These are phyloP conservation scores for Verticillium tricorpus DNA, from an alignment of 2,329 filamentous ascomycete species.

Conservation along the genomic window DNA sequence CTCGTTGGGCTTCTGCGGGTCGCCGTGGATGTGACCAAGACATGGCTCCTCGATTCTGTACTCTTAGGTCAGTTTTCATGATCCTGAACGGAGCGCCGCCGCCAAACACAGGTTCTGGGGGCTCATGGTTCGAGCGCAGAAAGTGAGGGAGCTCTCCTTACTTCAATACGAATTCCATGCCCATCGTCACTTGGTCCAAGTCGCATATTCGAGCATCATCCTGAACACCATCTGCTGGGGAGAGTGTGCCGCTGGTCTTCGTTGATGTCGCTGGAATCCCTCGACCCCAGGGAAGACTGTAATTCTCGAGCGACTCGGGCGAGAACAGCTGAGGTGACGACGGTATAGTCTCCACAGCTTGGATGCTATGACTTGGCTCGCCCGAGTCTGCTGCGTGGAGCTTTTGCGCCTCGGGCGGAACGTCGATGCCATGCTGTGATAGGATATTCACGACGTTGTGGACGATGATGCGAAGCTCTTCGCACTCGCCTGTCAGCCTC, in stretches of 20 bases:
- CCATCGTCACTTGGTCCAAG: conserved; percentile 16
- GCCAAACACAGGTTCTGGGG: too few relatives aligned
- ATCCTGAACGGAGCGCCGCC: not conserved
- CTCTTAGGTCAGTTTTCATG: not conserved
- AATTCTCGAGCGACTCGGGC: not conserved
- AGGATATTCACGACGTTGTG: conserved; percentile 11
- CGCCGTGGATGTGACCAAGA: conserved; percentile 19
- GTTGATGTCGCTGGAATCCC: not conserved
- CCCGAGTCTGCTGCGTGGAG: not conserved
- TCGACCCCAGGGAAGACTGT: not conserved
- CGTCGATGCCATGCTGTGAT: conserved; percentile 10
- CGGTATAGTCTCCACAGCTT: not conserved
- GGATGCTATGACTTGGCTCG: not conserved
- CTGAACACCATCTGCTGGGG: not conserved
- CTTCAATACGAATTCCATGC: conserved; percentile 29
- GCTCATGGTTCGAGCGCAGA: too few relatives aligned
- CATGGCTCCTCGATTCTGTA: conserved; percentile 23
- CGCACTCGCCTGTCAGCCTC: conserved; percentile 8
- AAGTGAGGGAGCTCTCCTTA: conserved; percentile 7
- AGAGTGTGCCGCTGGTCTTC: not conserved
- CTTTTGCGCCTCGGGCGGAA: not conserved
- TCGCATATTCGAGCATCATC: conserved; percentile 13
- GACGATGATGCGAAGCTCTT: conserved; percentile 13
- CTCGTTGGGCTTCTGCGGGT: conserved; percentile 17
- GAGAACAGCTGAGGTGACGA: not conserved